A percentile compares a stretch with the other conserved stretches of the same genome.
Evolutionary conservation across 495 filamentous ascomycete species (phyloP).

Genomic region (Aspergillus hancockii): DNA sequence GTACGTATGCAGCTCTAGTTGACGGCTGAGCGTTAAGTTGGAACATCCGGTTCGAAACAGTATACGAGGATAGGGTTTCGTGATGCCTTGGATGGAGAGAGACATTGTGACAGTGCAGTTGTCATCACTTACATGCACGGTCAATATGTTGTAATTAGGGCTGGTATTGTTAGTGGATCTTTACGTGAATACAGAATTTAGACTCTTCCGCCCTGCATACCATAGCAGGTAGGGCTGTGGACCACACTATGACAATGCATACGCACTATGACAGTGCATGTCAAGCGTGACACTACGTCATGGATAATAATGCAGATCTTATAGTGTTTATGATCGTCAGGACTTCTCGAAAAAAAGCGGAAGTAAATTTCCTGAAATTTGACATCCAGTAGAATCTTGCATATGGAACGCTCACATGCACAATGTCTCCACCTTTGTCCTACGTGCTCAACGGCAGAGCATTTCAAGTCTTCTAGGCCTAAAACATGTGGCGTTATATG

Average conservation of each 20-base stretch:
- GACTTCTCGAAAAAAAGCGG: background rate
- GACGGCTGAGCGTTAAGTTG: background rate
- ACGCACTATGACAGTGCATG: background rate
- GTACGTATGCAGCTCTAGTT: background rate
- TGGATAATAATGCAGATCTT: constrained; percentile 1
- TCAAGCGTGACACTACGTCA: background rate
- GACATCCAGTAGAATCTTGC: too few relatives aligned
- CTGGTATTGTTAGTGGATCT: background rate
- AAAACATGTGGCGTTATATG: background rate
- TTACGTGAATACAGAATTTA: background rate
- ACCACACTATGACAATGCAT: background rate
- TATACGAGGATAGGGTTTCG: background rate
- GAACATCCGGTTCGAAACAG: background rate
- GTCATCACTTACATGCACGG: background rate
- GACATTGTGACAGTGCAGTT: background rate
- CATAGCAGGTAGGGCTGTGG: background rate
- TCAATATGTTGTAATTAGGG: background rate
- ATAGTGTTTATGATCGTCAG: background rate
- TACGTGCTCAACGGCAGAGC: background rate
- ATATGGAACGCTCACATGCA: too few relatives aligned
- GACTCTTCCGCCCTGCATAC: background rate
- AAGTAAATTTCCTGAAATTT: background rate
- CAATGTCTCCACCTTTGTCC: background rate
- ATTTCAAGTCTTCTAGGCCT: background rate
- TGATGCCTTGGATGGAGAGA: background rate